Conservation (phyloP, 768 basidiomycete genomes). For the Gloeopeniophorella convolvens region DNA sequence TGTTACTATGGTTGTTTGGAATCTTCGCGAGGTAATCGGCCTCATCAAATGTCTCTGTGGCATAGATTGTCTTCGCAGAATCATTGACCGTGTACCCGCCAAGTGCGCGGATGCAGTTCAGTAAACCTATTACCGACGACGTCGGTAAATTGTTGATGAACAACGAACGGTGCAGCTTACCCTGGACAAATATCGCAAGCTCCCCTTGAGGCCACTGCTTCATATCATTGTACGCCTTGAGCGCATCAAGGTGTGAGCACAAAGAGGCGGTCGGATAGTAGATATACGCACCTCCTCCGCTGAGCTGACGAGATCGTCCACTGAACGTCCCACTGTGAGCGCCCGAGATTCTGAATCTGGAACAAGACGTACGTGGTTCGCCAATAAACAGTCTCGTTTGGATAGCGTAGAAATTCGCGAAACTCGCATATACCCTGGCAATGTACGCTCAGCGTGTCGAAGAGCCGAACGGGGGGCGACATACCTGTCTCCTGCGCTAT, state of each 20-base stretch:
- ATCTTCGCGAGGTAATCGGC: slow-evolving; percentile 43
- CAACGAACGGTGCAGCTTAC: slow-evolving; percentile 29
- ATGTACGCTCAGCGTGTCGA: background rate
- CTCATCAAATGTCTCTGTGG: slow-evolving; percentile 56
- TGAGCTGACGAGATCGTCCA: slow-evolving; percentile 46
- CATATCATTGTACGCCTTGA: slow-evolving; percentile 50
- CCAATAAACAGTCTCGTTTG: slow-evolving; percentile 51
- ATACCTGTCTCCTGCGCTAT: slow-evolving; percentile 62
- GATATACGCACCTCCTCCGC: slow-evolving; percentile 52
- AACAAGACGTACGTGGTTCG: slow-evolving; percentile 46
- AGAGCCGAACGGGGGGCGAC: slow-evolving; percentile 1
- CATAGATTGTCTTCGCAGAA: slow-evolving; percentile 48
- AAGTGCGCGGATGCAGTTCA: slow-evolving; percentile 59
- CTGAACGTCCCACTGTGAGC: slow-evolving; percentile 29
- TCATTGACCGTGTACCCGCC: slow-evolving; percentile 51
- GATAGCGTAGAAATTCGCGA: slow-evolving; percentile 50
- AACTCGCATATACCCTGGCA: slow-evolving; percentile 53
- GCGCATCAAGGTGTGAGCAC: background rate
- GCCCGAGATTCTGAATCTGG: background rate
- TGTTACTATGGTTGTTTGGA: slow-evolving; percentile 39
- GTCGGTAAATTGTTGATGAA: background rate
- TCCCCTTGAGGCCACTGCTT: slow-evolving; percentile 50
- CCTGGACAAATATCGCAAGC: slow-evolving; percentile 45
- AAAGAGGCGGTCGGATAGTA: background rate
- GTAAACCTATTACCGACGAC: slow-evolving; percentile 33